These are phyloP conservation scores for Aspergillus oerlinghausenensis DNA, from an alignment of 2,329 filamentous ascomycete species.

Conservation along the genomic window DNA sequence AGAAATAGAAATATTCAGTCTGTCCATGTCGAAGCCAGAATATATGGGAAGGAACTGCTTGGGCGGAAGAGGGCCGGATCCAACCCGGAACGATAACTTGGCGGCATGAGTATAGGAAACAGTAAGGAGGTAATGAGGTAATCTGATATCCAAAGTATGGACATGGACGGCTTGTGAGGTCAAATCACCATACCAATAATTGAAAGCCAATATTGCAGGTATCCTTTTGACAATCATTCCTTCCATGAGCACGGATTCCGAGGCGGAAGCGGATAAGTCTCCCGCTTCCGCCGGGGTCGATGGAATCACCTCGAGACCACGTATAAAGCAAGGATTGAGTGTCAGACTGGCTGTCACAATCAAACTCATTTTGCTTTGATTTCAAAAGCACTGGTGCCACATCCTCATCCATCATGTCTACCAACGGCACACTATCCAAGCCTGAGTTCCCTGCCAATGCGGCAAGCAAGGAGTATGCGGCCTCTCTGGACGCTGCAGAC, in stretches of 20 bases:
- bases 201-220: neutral
- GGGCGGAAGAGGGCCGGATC: neutral
- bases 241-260: conserved; percentile 8
- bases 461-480: conserved; percentile 34
- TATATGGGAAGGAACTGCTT: neutral
- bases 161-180: neutral
- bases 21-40: neutral
- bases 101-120: neutral
- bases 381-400: neutral
- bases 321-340: neutral
- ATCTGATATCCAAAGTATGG: neutral
- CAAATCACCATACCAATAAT: neutral
- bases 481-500: conserved; percentile 57
- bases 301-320: neutral
- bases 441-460: conserved; percentile 29
- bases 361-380: neutral
- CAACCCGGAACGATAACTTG: neutral
- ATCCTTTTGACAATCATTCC: neutral
- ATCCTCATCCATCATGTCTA: conserved; percentile 10
- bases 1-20: neutral
- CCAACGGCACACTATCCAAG: conserved; percentile 14
- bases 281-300: conserved; percentile 3
- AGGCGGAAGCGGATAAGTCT: conserved; percentile 22
- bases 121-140: neutral
- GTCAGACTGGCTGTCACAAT: neutral